Conservation (phyloP, 805 yeast species). For the Saccharomycopsis microspora region DNA sequence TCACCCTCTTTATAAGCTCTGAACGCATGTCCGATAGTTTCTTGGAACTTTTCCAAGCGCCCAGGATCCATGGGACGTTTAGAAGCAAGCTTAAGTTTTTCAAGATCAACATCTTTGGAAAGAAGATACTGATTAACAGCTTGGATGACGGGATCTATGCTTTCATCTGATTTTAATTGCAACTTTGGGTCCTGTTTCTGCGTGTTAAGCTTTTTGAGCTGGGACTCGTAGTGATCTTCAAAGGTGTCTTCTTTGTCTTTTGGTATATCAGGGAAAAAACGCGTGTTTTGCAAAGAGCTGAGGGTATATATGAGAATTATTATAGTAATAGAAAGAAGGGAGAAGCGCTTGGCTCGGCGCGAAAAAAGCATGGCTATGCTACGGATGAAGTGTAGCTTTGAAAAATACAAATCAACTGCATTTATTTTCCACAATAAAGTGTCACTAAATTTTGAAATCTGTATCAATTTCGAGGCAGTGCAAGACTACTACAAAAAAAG, state of each 20-base stretch:
- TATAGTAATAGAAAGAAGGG: no score
- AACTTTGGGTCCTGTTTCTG: not conserved
- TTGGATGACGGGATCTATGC: not conserved
- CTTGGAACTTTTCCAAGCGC: constrained; percentile 26
- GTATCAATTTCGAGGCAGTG: no score
- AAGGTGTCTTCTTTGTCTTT: not conserved
- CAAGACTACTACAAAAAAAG: no score
- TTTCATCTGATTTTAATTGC: not conserved
- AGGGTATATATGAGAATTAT: not conserved
- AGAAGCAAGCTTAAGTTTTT: constrained; percentile 19
- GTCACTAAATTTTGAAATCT: no score
- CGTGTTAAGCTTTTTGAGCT: constrained; percentile 1
- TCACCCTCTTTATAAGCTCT: constrained; percentile 28
- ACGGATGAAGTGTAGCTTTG: no score
- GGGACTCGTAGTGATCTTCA: constrained; percentile 1
- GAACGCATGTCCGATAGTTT: constrained; percentile 33
- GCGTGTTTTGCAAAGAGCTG: not conserved
- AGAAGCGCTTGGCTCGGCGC: no score
- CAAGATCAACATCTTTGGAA: constrained; percentile 5
- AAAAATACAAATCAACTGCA: no score
- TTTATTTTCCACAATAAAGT: no score
- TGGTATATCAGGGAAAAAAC: not conserved
- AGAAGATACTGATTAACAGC: not conserved
- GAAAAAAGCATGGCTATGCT: no score
- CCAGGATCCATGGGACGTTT: constrained; percentile 23